Evolutionary conservation across 345 rosid species (phyloP).

Genomic region (Linum tenue): DNA sequence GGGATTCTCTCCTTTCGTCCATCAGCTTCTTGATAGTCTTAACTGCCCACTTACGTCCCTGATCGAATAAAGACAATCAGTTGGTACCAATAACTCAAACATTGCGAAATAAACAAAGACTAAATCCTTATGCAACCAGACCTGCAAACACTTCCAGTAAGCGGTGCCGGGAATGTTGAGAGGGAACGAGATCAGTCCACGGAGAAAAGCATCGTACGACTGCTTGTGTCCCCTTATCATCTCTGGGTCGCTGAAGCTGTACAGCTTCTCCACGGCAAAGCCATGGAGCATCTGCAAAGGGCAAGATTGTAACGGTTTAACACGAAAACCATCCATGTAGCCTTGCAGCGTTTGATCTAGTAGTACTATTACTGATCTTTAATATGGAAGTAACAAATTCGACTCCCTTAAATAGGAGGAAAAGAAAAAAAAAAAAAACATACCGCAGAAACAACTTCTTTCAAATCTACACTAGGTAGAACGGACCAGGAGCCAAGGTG

Average conservation of each 20-base stretch:
- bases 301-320: too few species aligned
- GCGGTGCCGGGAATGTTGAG: constrained; percentile 31
- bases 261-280: constrained; percentile 17
- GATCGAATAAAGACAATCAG: too few species aligned
- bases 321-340: too few species aligned
- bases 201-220: constrained; percentile 16
- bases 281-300: constrained; percentile 28
- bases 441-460: constrained; percentile 22
- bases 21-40: not conserved
- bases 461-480: constrained; percentile 20
- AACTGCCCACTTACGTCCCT: not conserved
- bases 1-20: not conserved
- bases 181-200: constrained; percentile 32
- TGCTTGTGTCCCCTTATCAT: constrained; percentile 13
- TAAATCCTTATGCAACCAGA: too few species aligned
- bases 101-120: too few species aligned
- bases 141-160: constrained; percentile 24
- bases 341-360: too few species aligned
- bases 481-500: constrained; percentile 21
- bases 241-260: constrained; percentile 21
- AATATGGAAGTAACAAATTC: too few species aligned
- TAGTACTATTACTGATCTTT: too few species aligned
- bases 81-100: too few species aligned
- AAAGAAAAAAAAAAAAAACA: too few species aligned
- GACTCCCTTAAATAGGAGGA: too few species aligned